phyloP scores from a whole-genome alignment of 176 grass and related monocot species.

The Rhynchospora pubera region DNA sequence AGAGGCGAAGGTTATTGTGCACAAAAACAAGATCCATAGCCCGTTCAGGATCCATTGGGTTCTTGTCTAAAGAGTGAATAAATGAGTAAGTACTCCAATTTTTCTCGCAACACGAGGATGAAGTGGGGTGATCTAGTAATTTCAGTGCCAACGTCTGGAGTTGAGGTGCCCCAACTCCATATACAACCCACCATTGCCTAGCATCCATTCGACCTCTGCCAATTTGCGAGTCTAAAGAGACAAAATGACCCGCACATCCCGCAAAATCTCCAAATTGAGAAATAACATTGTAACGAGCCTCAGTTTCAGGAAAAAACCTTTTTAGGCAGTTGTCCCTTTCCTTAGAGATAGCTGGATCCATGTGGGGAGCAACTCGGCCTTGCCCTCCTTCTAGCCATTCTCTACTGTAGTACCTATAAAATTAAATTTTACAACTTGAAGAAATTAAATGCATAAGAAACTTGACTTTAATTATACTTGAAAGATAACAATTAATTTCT shows the following conservation, averaged over 20 bases:
- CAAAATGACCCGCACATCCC: background rate
- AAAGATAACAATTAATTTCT: background rate
- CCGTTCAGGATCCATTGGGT: background rate
- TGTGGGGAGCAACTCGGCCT: background rate
- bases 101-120: slow-evolving; percentile 3
- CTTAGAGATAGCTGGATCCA: background rate
- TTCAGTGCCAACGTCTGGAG: background rate
- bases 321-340: slow-evolving; percentile 15
- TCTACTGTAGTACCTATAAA: slow-evolving; percentile 12
- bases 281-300: background rate
- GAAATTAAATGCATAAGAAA: background rate
- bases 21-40: slow-evolving; percentile 13
- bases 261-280: background rate
- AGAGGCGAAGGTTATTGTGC: slow-evolving; percentile 16
- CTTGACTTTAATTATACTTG: background rate
- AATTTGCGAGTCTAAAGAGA: background rate
- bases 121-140: slow-evolving; percentile 6
- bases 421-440: background rate
- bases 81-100: slow-evolving; percentile 22
- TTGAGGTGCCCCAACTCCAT: background rate
- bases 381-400: slow-evolving; percentile 12
- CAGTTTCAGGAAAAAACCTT: background rate
- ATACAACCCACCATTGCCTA: background rate
- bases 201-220: background rate
- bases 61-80: slow-evolving; percentile 9